Base-by-base conservation (phyloP, 2,329 filamentous ascomycete genomes). In the Colletotrichum zoysiae region DNA sequence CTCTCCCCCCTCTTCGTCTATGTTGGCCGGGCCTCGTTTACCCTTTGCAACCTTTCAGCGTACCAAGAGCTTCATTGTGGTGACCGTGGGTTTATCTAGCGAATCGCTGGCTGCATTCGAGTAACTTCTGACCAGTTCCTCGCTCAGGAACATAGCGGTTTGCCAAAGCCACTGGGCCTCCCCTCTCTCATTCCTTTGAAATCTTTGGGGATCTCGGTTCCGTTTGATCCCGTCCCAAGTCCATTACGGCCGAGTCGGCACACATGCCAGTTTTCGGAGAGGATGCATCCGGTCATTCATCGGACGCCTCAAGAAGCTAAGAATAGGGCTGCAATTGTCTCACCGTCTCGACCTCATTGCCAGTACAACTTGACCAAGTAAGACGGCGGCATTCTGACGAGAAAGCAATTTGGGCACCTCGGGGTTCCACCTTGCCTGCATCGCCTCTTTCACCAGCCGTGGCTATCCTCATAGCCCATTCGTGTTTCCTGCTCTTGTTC, bases 231-330 rank as follows among this genome's bases (percentile, higher is more conserved):
- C 20, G 18, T 33, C 5, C 11, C 30, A 23, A 8, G 3, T 7
- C n/a, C 23, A 23, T 42, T 26, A 33, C 26, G 57, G 57, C 57
- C 51, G 26, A 71, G 53, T 67, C 16, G 64, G 26, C 20, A 38
- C 33, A 20, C 30, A 33, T 30, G 51, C 20, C 57, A 57, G 51
- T 48, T 30, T 42, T 38, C 44, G 26, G 40, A 46, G 14, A 44
- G 26, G 40, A 65, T 44, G 65, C 64, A 58, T 71, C 50, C 68
- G 51, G 68, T 38, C 20, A 30, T 68, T 26, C 12, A 58, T 16
- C 20, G 12, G 40, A 26, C 68, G 65, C 68, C 35, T 16, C 51
- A 33, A 26, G 30, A 11, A 46, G 65, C 33, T 18, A 40, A 62
- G 53, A 35, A 23, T 18, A 26, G 64, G n/a, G 48, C 51, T 55